Percentiles rank a stretch among this genome's conserved stretches.
Conservation (phyloP, 306 rosid species). For the Hippophae gyantsensis region DNA sequence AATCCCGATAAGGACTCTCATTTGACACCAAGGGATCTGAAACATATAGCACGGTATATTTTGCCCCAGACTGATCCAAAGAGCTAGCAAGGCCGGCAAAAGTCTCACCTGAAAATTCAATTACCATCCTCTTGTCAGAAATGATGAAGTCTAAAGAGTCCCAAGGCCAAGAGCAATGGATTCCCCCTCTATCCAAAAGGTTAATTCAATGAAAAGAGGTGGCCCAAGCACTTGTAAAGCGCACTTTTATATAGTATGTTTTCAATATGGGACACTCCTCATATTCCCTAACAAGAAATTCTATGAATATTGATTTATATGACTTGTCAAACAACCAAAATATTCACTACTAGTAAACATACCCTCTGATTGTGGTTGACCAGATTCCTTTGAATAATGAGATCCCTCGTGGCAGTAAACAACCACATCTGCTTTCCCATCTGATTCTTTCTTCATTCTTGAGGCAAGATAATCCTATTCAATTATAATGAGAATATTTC, state of each 20-base stretch:
- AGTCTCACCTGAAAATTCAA: constrained; percentile 39
- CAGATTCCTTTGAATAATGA: constrained; percentile 28
- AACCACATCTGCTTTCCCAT: constrained; percentile 59
- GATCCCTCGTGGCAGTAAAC: constrained; percentile 60
- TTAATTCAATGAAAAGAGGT: too few species aligned
- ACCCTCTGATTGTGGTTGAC: constrained; percentile 54
- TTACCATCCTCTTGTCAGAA: neutral
- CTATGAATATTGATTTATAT: neutral
- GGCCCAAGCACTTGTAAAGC: too few species aligned
- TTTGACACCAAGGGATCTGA: constrained; percentile 59
- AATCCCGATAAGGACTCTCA: constrained; percentile 52
- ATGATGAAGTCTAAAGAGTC: constrained; percentile 14
- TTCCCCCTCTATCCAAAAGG: too few species aligned
- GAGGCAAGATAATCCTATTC: constrained; percentile 64
- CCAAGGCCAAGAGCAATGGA: neutral
- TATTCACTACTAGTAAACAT: constrained; percentile 20
- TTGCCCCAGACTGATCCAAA: constrained; percentile 68
- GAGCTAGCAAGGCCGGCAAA: constrained; percentile 54
- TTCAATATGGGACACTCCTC: too few species aligned
- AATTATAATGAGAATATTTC: constrained; percentile 21
- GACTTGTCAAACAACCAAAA: constrained; percentile 2
- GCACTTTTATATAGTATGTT: too few species aligned
- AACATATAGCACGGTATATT: constrained; percentile 75
- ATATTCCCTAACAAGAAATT: too few species aligned
- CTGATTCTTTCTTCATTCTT: constrained; percentile 40